These are phyloP conservation scores for Echium plantagineum DNA, from an alignment of 257 asterid genomes.

Conservation along the genomic window DNA sequence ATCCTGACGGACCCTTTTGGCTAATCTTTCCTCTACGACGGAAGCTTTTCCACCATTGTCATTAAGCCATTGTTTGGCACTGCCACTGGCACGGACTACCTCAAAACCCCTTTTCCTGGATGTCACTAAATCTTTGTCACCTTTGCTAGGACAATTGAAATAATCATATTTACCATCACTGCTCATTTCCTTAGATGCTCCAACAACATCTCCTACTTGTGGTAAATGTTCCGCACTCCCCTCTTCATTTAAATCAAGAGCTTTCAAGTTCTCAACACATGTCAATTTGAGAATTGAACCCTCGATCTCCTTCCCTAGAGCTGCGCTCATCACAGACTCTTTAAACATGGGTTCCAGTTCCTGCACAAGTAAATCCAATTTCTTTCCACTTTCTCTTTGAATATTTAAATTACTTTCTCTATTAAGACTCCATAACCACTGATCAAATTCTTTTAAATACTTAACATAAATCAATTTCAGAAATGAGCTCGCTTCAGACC, in stretches of 20 bases:
- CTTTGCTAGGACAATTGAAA: constrained; percentile 10
- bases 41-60: too few species aligned
- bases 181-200: not conserved
- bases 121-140: constrained; percentile 10
- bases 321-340: not conserved
- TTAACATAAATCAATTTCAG: constrained; percentile 38
- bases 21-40: not conserved
- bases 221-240: constrained; percentile 6
- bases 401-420: constrained; percentile 17
- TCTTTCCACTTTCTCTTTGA: constrained; percentile 16
- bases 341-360: constrained; percentile 26
- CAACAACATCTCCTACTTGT: constrained; percentile 1
- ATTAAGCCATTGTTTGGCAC: constrained; percentile 6
- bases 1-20: not conserved
- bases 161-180: constrained; percentile 7
- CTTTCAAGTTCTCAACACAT: not conserved
- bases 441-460: constrained; percentile 53
- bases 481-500: constrained; percentile 17
- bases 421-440: constrained; percentile 29
- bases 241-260: constrained; percentile 3
- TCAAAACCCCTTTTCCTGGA: constrained; percentile 16
- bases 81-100: constrained; percentile 13
- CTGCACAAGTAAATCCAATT: constrained; percentile 34
- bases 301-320: too few species aligned
- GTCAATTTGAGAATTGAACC: too few species aligned